phyloP scores from a whole-genome alignment of 1,284 basidiomycete genomes.

The Stygiomarasmius scandens region DNA sequence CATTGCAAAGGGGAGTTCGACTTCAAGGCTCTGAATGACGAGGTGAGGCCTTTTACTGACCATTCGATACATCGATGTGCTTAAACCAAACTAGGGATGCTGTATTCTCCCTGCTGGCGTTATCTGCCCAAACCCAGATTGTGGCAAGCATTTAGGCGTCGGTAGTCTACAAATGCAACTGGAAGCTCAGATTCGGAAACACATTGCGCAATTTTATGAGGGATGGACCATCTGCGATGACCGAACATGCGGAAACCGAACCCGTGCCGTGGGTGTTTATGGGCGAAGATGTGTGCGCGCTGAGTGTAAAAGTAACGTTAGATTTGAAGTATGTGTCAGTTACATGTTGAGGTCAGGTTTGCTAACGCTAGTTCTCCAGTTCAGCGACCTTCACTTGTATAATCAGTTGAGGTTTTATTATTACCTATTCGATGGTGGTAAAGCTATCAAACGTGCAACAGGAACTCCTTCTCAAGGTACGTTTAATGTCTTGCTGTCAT shows the following conservation, averaged over 20 bases:
- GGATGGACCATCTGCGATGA: conserved; percentile 91
- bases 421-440: conserved; percentile 76
- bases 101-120: conserved; percentile 54
- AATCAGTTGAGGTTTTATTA: conserved; percentile 85
- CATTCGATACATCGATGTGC: too few species aligned
- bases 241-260: conserved; percentile 78
- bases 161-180: conserved; percentile 83
- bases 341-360: too few species aligned
- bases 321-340: conserved; percentile 67
- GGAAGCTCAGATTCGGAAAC: conserved; percentile 80
- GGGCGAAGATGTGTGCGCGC: conserved; percentile 76
- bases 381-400: conserved; percentile 82
- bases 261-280: conserved; percentile 93
- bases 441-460: conserved; percentile 54
- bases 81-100: conserved; percentile 48
- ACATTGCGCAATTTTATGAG: conserved; percentile 86
- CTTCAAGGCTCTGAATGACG: conserved; percentile 70
- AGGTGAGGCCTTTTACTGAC: conserved; percentile 41
- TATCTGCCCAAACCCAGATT: conserved; percentile 55
- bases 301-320: conserved; percentile 70
- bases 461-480: conserved; percentile 54
- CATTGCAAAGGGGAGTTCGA: conserved; percentile 64
- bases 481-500: not conserved
- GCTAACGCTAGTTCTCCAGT: conserved; percentile 58
- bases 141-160: conserved; percentile 53